These are phyloP conservation scores for Bocquillonia castaneifolia DNA, from an alignment of 441 rosid genomes.

Conservation along the genomic window DNA sequence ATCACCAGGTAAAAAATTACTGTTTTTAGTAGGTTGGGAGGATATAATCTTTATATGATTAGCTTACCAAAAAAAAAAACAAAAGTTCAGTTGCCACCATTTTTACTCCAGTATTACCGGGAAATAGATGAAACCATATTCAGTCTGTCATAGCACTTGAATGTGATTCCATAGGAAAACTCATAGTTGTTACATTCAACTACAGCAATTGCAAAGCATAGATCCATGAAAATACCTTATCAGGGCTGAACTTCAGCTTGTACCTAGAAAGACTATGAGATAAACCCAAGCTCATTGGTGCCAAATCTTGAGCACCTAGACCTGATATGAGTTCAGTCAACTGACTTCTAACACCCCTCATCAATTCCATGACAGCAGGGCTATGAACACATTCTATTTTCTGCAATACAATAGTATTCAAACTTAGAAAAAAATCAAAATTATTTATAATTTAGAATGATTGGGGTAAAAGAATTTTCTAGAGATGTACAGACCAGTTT, in stretches of 20 bases:
- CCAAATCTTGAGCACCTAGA: constrained; percentile 71
- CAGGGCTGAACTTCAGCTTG: constrained; percentile 86
- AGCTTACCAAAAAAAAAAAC: no score
- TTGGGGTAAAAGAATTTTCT: background rate
- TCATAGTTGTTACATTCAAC: background rate
- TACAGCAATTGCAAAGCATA: background rate
- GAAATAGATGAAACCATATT: background rate
- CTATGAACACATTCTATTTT: constrained; percentile 87
- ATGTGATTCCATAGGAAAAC: background rate
- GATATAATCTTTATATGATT: background rate
- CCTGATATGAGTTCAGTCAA: constrained; percentile 84
- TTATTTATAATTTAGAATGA: background rate
- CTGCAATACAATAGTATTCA: constrained; percentile 33
- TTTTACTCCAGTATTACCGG: background rate
- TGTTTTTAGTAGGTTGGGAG: background rate
- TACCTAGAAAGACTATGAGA: constrained; percentile 87
- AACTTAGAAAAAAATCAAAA: constrained; percentile 9
- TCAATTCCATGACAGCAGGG: constrained; percentile 85
- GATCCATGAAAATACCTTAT: constrained; percentile 50
- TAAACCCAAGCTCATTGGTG: constrained; percentile 94
- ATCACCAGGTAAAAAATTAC: background rate
- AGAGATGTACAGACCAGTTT: constrained; percentile 50
- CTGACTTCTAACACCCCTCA: constrained; percentile 86
- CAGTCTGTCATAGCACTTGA: background rate
- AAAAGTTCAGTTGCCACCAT: background rate